Base-by-base conservation (phyloP, 129 eudicot species). In the Centella asiatica region DNA sequence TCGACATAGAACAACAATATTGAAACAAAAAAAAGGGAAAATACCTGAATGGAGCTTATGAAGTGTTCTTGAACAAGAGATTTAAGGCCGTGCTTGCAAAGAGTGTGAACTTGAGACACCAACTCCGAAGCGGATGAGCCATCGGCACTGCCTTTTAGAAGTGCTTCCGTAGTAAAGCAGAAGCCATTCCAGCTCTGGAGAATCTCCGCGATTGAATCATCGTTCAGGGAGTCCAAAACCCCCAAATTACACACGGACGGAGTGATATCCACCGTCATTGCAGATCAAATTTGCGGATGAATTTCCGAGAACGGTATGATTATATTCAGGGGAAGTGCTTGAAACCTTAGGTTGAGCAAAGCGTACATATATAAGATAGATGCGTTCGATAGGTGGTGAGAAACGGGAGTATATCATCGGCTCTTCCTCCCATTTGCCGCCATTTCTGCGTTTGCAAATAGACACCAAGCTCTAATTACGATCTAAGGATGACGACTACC, bases 181-280 rank as follows among this genome's bases (percentile, higher is more conserved):
- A 83, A 90, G 50, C 72, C 69, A 27, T 66, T 76, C 98, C 98
- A 90, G 78, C 80, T 79, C 2, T 77, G 78, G 37, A 69, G 14
- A 23, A 90, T 76, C 69, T 90, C 87, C 66, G 45, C 37, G 34
- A 86, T 59, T 11, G 89, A 81, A 46, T 60, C 69, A 49, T 62
- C 69, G 6, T 62, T 62, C 19, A 90, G 78, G 11, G 80, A 46
- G 44, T 90, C 95, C 45, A 90, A 57, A 64, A 69, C 47, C 27
- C 73, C 74, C 71, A 83, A 62, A 77, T 86, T 70, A 64, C 78
- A 76, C 31, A 76, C 74, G 7, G 84, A 65, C 10, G 80, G 79
- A 5, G 71, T 65, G 3, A 84, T 68, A 54, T 71, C 85, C 46
- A 55, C 79, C 26, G 71, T 58, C 77, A 77, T 66, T 32, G 74